phyloP scores from a whole-genome alignment of 768 basidiomycete genomes.

The Boletus insuetus region DNA sequence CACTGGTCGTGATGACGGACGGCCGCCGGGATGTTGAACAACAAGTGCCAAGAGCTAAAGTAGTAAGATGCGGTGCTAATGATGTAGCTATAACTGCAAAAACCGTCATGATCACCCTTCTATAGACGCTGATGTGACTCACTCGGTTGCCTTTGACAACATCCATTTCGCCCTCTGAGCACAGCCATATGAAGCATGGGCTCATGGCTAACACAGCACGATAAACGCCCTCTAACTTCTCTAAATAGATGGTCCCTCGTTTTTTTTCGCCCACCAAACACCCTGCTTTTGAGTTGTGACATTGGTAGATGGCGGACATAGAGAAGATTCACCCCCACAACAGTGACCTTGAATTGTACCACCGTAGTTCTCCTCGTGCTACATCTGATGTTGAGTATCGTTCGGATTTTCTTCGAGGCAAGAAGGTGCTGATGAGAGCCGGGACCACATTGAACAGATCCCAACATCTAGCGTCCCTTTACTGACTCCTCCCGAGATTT shows the following conservation, averaged over 20 bases:
- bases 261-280: not conserved
- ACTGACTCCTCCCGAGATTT: not conserved
- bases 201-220: not conserved
- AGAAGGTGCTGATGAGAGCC: not conserved
- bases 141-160: no score
- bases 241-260: not conserved
- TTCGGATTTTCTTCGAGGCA: not conserved
- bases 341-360: not conserved
- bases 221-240: not conserved
- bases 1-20: no score
- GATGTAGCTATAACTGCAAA: no score
- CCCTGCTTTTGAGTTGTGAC: not conserved
- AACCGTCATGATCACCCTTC: no score
- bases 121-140: no score
- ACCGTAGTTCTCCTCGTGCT: not conserved
- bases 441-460: not conserved
- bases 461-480: conserved; percentile 1
- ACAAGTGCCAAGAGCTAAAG: no score
- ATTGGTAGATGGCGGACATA: conserved; percentile 2
- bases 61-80: no score
- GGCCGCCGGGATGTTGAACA: no score
- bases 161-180: no score
- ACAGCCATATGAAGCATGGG: no score
- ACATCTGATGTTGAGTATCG: not conserved
- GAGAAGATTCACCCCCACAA: not conserved